phyloP scores from a whole-genome alignment of 306 rosid species.

The Alnus rubra region DNA sequence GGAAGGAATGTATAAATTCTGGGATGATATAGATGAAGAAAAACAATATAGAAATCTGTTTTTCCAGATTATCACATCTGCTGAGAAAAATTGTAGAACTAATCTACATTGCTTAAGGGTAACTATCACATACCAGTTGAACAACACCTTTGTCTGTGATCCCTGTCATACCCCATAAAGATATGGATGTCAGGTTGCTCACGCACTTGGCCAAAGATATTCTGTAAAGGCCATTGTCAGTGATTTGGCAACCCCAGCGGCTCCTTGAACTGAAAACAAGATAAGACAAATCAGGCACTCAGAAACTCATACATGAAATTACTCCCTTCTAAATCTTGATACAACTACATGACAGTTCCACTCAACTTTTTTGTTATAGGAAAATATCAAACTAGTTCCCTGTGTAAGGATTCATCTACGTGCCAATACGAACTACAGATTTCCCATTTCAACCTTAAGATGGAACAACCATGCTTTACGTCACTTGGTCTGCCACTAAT shows the following conservation, averaged over 20 bases:
- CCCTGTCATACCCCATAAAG: conserved; percentile 93
- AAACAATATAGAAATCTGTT: not conserved
- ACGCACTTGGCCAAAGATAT: conserved; percentile 75
- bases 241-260: conserved; percentile 86
- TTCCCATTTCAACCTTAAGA: not conserved
- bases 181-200: conserved; percentile 71
- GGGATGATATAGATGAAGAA: not conserved
- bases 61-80: not conserved
- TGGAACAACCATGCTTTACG: too few species aligned
- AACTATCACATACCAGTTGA: conserved; percentile 58
- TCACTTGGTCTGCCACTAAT: too few species aligned
- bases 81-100: not conserved
- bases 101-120: not conserved
- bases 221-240: conserved; percentile 64
- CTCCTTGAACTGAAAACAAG: conserved; percentile 70
- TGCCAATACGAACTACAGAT: not conserved
- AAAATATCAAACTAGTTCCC: conserved; percentile 1
- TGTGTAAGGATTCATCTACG: not conserved
- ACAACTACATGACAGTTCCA: not conserved
- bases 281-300: conserved; percentile 1
- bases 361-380: not conserved
- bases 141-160: conserved; percentile 87
- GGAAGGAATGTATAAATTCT: conserved; percentile 5
- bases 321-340: not conserved
- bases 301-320: not conserved